A percentile compares a stretch with the other conserved stretches of the same genome.
phyloP scores from a whole-genome alignment of 2,329 filamentous ascomycete genomes.

The Colletotrichum abscissum region DNA sequence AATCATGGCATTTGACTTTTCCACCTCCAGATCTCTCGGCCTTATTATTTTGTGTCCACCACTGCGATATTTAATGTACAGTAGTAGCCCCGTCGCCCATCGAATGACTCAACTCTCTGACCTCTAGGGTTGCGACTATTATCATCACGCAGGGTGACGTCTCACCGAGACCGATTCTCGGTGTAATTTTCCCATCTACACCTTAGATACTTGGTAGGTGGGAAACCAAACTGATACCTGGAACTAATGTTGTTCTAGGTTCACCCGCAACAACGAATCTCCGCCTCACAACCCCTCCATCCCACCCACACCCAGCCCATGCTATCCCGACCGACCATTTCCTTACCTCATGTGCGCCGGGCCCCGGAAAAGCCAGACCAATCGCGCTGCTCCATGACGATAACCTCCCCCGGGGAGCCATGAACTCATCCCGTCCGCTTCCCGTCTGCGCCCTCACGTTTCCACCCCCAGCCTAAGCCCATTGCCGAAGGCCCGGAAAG shows the following conservation, averaged over 20 bases:
- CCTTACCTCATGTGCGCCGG: constrained; percentile 25
- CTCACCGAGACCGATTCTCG: constrained; percentile 7
- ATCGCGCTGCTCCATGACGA: constrained; percentile 27
- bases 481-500: constrained; percentile 34
- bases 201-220: not conserved
- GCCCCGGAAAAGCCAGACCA: constrained; percentile 31
- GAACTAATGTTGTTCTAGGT: not conserved
- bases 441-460: not conserved
- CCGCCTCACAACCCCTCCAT: not conserved
- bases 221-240: not conserved
- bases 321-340: not conserved
- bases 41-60: constrained; percentile 20
- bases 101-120: constrained; percentile 20
- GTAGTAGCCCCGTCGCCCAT: constrained; percentile 2
- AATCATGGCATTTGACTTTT: constrained; percentile 31
- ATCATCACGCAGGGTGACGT: not conserved
- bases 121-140: not conserved
- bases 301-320: not conserved
- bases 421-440: constrained; percentile 15
- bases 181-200: constrained; percentile 8
- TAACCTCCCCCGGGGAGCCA: constrained; percentile 13
- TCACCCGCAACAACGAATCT: constrained; percentile 28
- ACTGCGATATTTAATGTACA: constrained; percentile 28
- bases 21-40: constrained; percentile 31
- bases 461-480: constrained; percentile 19